Evolutionary conservation across 306 rosid species (phyloP).

Genomic region (Cicer judaicum): DNA sequence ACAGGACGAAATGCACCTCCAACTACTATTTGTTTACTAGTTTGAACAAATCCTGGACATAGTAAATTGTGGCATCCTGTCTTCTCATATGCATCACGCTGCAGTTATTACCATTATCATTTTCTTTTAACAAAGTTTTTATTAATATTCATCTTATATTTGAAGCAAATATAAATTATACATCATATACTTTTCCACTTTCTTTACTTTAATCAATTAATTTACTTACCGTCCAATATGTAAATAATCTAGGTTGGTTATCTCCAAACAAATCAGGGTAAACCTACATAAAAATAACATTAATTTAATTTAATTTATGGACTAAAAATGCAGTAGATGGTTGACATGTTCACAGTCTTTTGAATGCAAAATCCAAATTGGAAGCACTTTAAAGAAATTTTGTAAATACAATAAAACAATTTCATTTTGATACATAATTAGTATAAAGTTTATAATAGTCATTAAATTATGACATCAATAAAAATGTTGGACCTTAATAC

Average conservation of each 20-base stretch:
- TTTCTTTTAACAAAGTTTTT: neutral
- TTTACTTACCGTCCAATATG: conserved; percentile 89
- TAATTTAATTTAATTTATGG: conserved; percentile 46
- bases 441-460: no score
- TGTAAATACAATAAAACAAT: neutral
- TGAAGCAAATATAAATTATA: conserved; percentile 28
- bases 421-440: no score
- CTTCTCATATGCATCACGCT: conserved; percentile 86
- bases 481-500: no score
- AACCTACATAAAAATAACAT: conserved; percentile 64
- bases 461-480: no score
- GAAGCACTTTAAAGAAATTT: conserved; percentile 5
- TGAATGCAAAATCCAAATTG: conserved; percentile 38
- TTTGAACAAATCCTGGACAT: conserved; percentile 92
- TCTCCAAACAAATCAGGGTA: conserved; percentile 90
- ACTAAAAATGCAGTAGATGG: conserved; percentile 51
- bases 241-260: no score
- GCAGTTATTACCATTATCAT: conserved; percentile 30
- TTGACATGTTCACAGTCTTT: conserved; percentile 47
- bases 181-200: neutral
- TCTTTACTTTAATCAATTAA: neutral
- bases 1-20: conserved; percentile 89
- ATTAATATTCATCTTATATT: neutral
- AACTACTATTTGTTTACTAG: conserved; percentile 71
- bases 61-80: conserved; percentile 93